Evolutionary conservation across 2,329 filamentous ascomycete genomes (phyloP).

Genomic region (Penicillium verrucosum): DNA sequence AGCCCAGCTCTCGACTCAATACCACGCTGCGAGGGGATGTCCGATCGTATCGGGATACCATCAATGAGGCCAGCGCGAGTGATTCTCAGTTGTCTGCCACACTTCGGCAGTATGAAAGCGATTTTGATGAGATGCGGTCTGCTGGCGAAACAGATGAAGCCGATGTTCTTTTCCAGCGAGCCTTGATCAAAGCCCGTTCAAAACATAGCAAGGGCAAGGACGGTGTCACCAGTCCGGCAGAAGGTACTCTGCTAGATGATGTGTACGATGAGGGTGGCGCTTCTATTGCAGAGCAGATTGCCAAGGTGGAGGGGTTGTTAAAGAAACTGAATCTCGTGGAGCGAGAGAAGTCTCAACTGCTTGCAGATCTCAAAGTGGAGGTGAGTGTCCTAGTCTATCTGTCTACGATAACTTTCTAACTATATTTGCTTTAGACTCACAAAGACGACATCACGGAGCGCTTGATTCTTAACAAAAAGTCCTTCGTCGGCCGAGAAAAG

Average conservation of each 20-base stretch:
- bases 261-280: slow-evolving; percentile 78
- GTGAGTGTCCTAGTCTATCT: slow-evolving; percentile 48
- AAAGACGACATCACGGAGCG: slow-evolving; percentile 97
- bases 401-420: slow-evolving; percentile 1
- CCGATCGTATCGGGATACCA: slow-evolving; percentile 78
- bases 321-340: slow-evolving; percentile 92
- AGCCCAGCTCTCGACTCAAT: slow-evolving; percentile 86
- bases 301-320: slow-evolving; percentile 80
- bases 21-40: slow-evolving; percentile 84
- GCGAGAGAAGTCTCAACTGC: slow-evolving; percentile 80
- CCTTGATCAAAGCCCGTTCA: slow-evolving; percentile 72
- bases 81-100: slow-evolving; percentile 81
- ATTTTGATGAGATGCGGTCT: slow-evolving; percentile 92
- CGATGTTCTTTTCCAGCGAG: slow-evolving; percentile 83
- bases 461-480: slow-evolving; percentile 95
- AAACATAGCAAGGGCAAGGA: slow-evolving; percentile 57
- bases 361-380: slow-evolving; percentile 98
- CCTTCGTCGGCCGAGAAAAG: slow-evolving; percentile 84
- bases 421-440: slow-evolving; percentile 62
- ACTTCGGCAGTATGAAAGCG: slow-evolving; percentile 76
- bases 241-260: slow-evolving; percentile 82
- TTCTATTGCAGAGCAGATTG: slow-evolving; percentile 86
- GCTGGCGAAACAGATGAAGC: slow-evolving; percentile 84
- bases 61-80: slow-evolving; percentile 84
- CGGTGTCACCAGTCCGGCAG: slow-evolving; percentile 60